phyloP scores from a whole-genome alignment of 352 stramenopile genomes.

The Phytopythium litorale region DNA sequence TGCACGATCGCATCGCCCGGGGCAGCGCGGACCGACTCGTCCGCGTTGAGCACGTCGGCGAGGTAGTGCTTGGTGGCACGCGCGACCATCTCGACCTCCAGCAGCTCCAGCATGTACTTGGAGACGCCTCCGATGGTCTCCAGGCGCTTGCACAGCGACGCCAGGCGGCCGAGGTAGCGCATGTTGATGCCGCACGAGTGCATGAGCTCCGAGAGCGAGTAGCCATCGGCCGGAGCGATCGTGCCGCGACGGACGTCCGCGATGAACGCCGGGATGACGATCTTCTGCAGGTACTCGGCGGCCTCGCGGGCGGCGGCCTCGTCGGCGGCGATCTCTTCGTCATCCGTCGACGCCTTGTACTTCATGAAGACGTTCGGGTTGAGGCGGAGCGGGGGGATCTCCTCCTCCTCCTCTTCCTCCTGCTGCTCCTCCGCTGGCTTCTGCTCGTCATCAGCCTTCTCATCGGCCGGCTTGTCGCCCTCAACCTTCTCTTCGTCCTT shows the following conservation, averaged over 20 bases:
- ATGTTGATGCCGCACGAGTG: slow-evolving; percentile 96
- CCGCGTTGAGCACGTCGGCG: slow-evolving; percentile 60
- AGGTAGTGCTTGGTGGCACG: slow-evolving; percentile 89
- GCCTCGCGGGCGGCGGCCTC: slow-evolving; percentile 68
- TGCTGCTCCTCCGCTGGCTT: slow-evolving; percentile 30
- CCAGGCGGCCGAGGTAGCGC: slow-evolving; percentile 93
- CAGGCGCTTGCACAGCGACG: slow-evolving; percentile 84
- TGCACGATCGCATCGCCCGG: slow-evolving; percentile 76
- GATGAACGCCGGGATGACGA: slow-evolving; percentile 85
- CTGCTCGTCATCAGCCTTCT: not conserved
- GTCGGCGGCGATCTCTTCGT: slow-evolving; percentile 60
- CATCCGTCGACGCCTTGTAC: slow-evolving; percentile 75
- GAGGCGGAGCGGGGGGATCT: slow-evolving; percentile 53
- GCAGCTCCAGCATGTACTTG: slow-evolving; percentile 91
- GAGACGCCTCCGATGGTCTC: slow-evolving; percentile 87
- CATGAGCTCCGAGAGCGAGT: slow-evolving; percentile 91
- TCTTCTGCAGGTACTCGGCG: slow-evolving; percentile 78
- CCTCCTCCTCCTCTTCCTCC: slow-evolving; percentile 44
- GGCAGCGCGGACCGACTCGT: slow-evolving; percentile 54
- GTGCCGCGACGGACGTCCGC: slow-evolving; percentile 77
- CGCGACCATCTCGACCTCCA: slow-evolving; percentile 96
- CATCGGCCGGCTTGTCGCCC: slow-evolving; percentile 10
- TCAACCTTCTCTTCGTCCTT: slow-evolving; percentile 19
- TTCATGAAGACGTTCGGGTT: slow-evolving; percentile 91
- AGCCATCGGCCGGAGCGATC: slow-evolving; percentile 86